Conservation (phyloP, 2,329 filamentous ascomycete genomes). For the Diaporthe ampelina region DNA sequence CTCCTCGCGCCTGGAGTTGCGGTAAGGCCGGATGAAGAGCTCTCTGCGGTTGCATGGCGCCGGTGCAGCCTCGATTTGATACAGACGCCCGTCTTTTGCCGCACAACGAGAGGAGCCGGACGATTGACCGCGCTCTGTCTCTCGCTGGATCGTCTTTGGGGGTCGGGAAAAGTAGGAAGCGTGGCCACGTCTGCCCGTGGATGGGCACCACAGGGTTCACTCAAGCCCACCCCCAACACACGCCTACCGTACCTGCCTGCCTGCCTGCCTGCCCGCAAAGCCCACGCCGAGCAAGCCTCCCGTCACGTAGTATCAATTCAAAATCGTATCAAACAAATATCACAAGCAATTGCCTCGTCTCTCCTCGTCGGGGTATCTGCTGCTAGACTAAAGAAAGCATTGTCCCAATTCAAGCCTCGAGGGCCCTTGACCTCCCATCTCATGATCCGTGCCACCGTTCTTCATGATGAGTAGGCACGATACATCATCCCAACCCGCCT, state of each 20-base stretch:
- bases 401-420: conserved; percentile 14
- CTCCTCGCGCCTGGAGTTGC: conserved; percentile 8
- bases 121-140: no score
- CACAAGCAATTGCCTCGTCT: conserved; percentile 36
- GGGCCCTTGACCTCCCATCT: conserved; percentile 19
- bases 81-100: background rate
- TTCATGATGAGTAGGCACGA: background rate
- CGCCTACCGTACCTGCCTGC: no score
- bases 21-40: conserved; percentile 14
- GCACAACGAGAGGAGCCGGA: background rate
- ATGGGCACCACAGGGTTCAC: no score
- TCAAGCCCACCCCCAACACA: background rate
- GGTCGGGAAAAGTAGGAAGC: conserved; percentile 13
- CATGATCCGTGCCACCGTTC: conserved; percentile 1
- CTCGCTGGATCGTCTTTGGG: background rate
- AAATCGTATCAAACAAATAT: conserved; percentile 30
- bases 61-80: background rate
- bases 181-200: background rate
- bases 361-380: conserved; percentile 42
- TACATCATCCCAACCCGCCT: background rate
- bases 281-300: background rate
- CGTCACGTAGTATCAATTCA: conserved; percentile 1
- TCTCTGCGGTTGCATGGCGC: conserved; percentile 20
- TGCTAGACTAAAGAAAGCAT: conserved; percentile 39
- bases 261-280: no score